phyloP scores from a whole-genome alignment of 257 asterid species.

The Perilla frutescens region DNA sequence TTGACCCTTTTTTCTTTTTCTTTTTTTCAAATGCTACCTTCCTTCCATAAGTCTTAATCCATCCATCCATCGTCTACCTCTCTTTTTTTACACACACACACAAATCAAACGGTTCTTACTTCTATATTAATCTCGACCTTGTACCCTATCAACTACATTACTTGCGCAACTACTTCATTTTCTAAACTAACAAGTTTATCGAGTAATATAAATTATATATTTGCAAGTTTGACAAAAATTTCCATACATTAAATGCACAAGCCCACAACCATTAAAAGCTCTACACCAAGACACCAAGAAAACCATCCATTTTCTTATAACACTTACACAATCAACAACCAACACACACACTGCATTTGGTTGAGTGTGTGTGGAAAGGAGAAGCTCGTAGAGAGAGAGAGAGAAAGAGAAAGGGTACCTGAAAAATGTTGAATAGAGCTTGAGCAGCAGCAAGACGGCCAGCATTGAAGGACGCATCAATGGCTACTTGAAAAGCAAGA shows the following conservation, averaged over 20 bases:
- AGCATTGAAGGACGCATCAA: constrained; percentile 56
- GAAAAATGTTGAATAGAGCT: constrained; percentile 70
- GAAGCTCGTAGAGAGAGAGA: not conserved
- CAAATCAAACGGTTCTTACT: too few relatives aligned
- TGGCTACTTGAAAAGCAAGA: constrained; percentile 65
- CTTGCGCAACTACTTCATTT: too few relatives aligned
- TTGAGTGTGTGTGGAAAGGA: not conserved
- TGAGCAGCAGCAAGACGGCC: constrained; percentile 86
- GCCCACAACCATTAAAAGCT: constrained; percentile 36
- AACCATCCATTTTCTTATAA: constrained; percentile 2
- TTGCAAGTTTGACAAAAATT: not conserved
- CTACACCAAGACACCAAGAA: constrained; percentile 15
- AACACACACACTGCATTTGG: constrained; percentile 12
- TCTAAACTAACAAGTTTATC: too few relatives aligned
- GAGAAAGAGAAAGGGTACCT: constrained; percentile 44
- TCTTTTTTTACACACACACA: too few relatives aligned
- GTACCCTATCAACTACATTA: too few relatives aligned
- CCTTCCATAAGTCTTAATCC: too few relatives aligned
- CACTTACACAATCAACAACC: constrained; percentile 5
- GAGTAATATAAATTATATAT: too few relatives aligned
- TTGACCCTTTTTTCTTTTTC: not conserved
- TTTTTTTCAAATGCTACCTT: too few relatives aligned
- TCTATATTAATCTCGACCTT: too few relatives aligned
- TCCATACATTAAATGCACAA: constrained; percentile 28
- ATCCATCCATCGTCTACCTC: too few relatives aligned